Evolutionary conservation across 1,139 yeast species (phyloP), one percentile per base, ranked within the genome.

Genomic region (Yamadazyma triangularis): DNA sequence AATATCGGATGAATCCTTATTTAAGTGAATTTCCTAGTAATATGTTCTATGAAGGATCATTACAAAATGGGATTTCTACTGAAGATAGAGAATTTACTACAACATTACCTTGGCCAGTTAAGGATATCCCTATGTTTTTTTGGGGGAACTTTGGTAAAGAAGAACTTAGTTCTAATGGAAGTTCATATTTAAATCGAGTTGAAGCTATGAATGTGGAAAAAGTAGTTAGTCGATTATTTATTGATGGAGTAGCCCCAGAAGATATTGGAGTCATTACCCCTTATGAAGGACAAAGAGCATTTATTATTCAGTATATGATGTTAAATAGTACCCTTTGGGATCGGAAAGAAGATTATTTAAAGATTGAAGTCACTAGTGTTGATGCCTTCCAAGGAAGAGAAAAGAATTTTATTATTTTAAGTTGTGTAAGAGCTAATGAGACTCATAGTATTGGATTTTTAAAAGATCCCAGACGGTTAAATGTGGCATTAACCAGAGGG

Each of bases 301-400:
- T 82, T 51, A 65, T 88, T 36, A 72, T 77, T 10, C 91, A 82
- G 48, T 84, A 84, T 53, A 78, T 89, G 88, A 73, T 76, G 43
- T 58, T 79, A 64, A 79, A 80, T 47, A 84, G 91, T 14, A 64
- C 86, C 2, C 52, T 83, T 51, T 57, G 66, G 16, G 83, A 77
- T 33, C 50, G 44, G 28, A 77, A 76, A 44, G 81, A 79, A 2
- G 59, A 77, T 28, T 87, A 87, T 53, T 57, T 70, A 32, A 78
- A 74, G 30, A 84, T 89, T 28, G 97, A 89, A 58, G 89, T 89
- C 16, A 87, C 93, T 11, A 82, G 94, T 27, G 96, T 89, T 23
- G 96, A 89, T 60, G 95, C 96, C 1, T 89, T 89, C 70, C 96
- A 89, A 60, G 97, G 97, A 28, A 76, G 96, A 42, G 97, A 89